These are phyloP conservation scores for Leccinum variicolor DNA, from an alignment of 768 basidiomycete genomes.

Conservation along the genomic window DNA sequence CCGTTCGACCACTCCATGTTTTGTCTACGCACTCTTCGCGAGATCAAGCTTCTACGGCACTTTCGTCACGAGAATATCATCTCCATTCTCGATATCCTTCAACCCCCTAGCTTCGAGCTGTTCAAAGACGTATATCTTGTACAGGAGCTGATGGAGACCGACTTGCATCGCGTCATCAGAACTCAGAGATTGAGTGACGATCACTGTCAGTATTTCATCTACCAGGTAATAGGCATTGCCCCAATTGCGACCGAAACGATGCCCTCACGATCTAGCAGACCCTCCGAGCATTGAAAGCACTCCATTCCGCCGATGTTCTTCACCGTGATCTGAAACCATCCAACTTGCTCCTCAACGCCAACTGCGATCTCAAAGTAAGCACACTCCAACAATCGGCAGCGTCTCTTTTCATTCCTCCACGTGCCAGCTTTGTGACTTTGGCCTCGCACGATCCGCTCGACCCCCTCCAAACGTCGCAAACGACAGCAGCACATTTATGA, in stretches of 20 bases:
- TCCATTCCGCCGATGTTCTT: slow-evolving; percentile 93
- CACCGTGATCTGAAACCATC: slow-evolving; percentile 96
- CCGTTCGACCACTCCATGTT: slow-evolving; percentile 97
- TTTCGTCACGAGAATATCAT: slow-evolving; percentile 90
- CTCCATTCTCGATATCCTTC: slow-evolving; percentile 90
- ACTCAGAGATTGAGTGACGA: slow-evolving; percentile 94
- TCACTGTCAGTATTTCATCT: slow-evolving; percentile 96
- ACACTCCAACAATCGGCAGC: background rate
- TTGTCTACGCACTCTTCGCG: slow-evolving; percentile 76
- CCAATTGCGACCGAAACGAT: background rate
- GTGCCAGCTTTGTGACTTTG: slow-evolving; percentile 77
- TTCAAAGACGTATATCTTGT: slow-evolving; percentile 85
- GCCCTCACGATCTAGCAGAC: slow-evolving; percentile 40
- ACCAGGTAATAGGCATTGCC: slow-evolving; percentile 57
- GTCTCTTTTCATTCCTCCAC: slow-evolving; percentile 1
- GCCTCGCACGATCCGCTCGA: slow-evolving; percentile 75
- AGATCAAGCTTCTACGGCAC: slow-evolving; percentile 91
- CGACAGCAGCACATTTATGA: slow-evolving; percentile 80
- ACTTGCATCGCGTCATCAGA: slow-evolving; percentile 93
- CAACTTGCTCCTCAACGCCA: slow-evolving; percentile 92
- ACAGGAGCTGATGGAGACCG: slow-evolving; percentile 85
- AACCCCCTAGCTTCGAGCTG: slow-evolving; percentile 66
- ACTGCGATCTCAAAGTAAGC: slow-evolving; percentile 89
- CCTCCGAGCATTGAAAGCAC: slow-evolving; percentile 87
- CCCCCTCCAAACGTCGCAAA: slow-evolving; percentile 71